A percentile compares a stretch with the other conserved stretches of the same genome.
Conservation (phyloP, 768 basidiomycete species). For the Thelephora aurantiotincta region DNA sequence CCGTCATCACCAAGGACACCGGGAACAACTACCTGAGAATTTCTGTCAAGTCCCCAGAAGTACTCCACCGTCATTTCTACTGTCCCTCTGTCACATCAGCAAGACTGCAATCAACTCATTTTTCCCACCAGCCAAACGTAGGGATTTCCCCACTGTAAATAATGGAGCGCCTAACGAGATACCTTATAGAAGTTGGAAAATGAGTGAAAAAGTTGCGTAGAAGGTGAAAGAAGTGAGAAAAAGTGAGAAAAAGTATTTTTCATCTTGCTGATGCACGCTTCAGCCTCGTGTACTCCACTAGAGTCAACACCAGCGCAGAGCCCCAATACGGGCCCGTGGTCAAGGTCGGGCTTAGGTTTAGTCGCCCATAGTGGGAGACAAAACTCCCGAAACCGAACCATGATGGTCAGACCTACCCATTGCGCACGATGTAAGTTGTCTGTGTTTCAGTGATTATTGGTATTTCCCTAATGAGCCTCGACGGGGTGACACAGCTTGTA, state of each 20-base stretch:
- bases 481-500: not conserved
- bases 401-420: not conserved
- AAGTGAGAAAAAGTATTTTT: too few relatives aligned
- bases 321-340: not conserved
- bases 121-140: too few relatives aligned
- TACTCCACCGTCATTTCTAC: not conserved
- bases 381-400: not conserved
- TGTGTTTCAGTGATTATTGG: too few relatives aligned
- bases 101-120: too few relatives aligned
- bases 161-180: too few relatives aligned
- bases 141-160: too few relatives aligned
- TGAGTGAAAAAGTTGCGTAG: too few relatives aligned
- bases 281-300: not conserved
- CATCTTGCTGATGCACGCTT: too few relatives aligned
- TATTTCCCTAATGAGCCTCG: too few relatives aligned
- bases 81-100: not conserved
- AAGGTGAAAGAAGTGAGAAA: too few relatives aligned
- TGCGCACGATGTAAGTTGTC: not conserved
- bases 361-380: not conserved
- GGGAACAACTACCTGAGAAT: not conserved
- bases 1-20: not conserved
- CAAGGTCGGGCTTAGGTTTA: not conserved
- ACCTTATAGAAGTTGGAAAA: too few relatives aligned
- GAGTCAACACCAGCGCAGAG: not conserved
- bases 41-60: not conserved